Evolutionary conservation across 495 filamentous ascomycete genomes (phyloP).

Genomic region (Lepidopterella palustris): DNA sequence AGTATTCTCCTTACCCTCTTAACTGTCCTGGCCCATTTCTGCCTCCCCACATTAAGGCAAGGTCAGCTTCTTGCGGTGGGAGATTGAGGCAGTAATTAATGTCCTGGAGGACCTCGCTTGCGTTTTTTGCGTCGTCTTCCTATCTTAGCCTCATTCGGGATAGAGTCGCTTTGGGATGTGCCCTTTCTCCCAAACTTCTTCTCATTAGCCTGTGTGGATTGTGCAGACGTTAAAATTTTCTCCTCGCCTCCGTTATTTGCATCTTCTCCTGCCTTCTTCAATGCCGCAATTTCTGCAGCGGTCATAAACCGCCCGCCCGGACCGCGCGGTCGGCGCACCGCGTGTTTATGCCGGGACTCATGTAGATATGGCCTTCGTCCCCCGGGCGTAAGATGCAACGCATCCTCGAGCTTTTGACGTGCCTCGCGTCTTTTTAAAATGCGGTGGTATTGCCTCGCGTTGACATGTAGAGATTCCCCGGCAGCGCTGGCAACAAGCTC

Average conservation of each 20-base stretch:
- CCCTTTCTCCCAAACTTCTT: conserved; percentile 32
- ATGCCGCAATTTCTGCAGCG: conserved; percentile 87
- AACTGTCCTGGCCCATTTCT: conserved; percentile 30
- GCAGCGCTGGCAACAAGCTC: conserved; percentile 63
- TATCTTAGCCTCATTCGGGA: conserved; percentile 40
- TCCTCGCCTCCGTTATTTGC: conserved; percentile 37
- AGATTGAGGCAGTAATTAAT: conserved; percentile 19
- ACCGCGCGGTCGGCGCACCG: conserved; percentile 90
- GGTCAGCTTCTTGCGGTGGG: conserved; percentile 37
- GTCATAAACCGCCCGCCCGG: conserved; percentile 97
- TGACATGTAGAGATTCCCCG: conserved; percentile 95
- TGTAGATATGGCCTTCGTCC: conserved; percentile 95
- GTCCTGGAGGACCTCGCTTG: no score
- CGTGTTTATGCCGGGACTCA: conserved; percentile 98
- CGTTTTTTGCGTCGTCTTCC: no score
- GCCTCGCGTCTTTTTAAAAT: conserved; percentile 92
- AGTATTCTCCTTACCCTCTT: conserved; percentile 32
- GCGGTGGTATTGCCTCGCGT: conserved; percentile 97
- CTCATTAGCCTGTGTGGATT: no score
- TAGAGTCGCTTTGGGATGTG: conserved; percentile 27
- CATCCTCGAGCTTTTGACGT: conserved; percentile 86
- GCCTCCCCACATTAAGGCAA: conserved; percentile 7
- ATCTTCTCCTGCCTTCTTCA: conserved; percentile 54
- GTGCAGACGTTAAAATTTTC: no score
- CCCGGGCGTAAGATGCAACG: conserved; percentile 83